Conservation (phyloP, 139 green algal species). For the Dunaliella primolecta region DNA sequence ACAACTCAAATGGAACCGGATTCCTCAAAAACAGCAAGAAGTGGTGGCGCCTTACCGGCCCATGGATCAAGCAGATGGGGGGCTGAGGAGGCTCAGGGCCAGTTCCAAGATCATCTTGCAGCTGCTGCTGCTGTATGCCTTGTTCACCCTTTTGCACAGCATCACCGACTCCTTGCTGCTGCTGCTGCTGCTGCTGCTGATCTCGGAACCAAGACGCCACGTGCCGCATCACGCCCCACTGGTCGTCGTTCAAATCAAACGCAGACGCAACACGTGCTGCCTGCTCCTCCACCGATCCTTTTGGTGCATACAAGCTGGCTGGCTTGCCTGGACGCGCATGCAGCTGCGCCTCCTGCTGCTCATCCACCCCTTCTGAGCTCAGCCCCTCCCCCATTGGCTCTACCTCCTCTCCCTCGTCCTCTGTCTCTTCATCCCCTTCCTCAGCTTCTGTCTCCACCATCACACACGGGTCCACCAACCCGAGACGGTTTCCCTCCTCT, state of each 20-base stretch:
- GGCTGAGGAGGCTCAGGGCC: slow-evolving; percentile 14
- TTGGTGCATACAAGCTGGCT: neutral
- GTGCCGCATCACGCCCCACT: slow-evolving; percentile 29
- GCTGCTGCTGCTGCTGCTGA: neutral
- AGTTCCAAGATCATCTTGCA: too few relatives aligned
- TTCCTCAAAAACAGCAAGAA: too few relatives aligned
- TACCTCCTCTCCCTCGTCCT: neutral
- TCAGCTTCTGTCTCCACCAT: neutral
- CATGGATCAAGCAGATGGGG: slow-evolving; percentile 72
- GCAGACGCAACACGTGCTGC: neutral
- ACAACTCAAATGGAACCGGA: too few relatives aligned
- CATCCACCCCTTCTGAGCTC: neutral
- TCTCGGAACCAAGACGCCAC: slow-evolving; percentile 15
- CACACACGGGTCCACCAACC: neutral
- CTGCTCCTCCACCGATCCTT: neutral
- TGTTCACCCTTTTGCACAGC: neutral
- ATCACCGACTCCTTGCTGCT: neutral
- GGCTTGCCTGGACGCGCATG: neutral
- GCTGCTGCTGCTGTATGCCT: neutral
- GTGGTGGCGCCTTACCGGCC: slow-evolving; percentile 59
- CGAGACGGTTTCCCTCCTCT: neutral
- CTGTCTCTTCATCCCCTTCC: neutral
- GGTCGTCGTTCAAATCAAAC: slow-evolving; percentile 63
- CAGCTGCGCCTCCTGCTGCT: neutral
- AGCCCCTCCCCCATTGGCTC: neutral